Base-by-base conservation (phyloP, 1,284 basidiomycete genomes). In the Trichosporon ovoides region DNA sequence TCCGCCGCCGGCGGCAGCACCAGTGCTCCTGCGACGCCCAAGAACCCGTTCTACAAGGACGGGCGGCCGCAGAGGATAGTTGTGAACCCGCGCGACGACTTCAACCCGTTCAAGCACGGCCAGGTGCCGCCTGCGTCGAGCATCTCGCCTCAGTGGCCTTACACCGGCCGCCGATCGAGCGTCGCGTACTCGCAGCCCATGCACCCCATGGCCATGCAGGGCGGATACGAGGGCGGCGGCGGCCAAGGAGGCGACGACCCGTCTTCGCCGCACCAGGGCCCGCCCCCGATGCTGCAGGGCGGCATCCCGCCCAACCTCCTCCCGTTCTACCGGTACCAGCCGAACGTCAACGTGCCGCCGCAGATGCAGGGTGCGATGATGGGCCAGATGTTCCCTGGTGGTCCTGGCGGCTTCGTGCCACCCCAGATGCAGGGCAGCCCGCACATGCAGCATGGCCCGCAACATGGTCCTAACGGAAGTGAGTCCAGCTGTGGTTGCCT, bases 71-170 rank as follows among this genome's bases (percentile, higher is more conserved):
- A 87, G 73, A 90, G 91, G 81, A 87, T 88, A 77, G 80, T 83
- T 19, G 84, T 91, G 43, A 87, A 91, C 71, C 82, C 92, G 68
- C 89, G 92, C 77, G 89, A 94, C 67, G 93, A 96, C 69, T 97
- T 96, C 75, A 95, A 93, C 77, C 90, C 92, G 24, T 94, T 72
- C 69, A 91, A 92, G 78, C 84, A 86, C 68, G 58, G 61, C 34
- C 61, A 60, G 56, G 85, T 91, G 56, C 83, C 82, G 7, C 87
- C 89, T 59, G 84, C 91, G 12, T 78, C 83, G 22, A 81, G 83
- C 66, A 82, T 91, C 64, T 87, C 81, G 20, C 82, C 88, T 1
- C 81, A 83, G 64, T 96, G 92, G 93, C 88, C 88, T 24, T 95
- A 89, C 78, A 87, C 78, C 65, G 92, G 92, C 68, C 91, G 92